Conservation (phyloP, 805 yeast genomes). For the Kodamaea sagamina region DNA sequence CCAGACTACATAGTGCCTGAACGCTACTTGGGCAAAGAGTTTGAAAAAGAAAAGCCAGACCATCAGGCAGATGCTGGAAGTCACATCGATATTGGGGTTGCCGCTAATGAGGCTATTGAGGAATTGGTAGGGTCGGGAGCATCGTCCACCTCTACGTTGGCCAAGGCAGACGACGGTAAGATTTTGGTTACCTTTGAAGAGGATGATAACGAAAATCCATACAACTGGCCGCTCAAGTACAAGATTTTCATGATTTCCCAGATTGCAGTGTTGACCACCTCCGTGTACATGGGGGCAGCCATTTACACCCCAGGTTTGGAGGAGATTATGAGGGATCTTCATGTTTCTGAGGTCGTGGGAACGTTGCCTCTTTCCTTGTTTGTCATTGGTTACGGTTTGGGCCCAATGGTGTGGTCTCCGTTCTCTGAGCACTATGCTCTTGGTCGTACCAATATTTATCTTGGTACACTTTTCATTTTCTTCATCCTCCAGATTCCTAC, state of each 20-base stretch:
- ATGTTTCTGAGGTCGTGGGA: slow-evolving; percentile 46
- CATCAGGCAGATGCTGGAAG: not conserved
- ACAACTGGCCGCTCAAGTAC: slow-evolving; percentile 51
- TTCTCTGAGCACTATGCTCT: slow-evolving; percentile 54
- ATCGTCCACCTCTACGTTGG: not conserved
- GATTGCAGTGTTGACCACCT: slow-evolving; percentile 47
- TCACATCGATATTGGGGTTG: not conserved
- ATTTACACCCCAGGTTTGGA: slow-evolving; percentile 54
- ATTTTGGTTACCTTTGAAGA: slow-evolving; percentile 36
- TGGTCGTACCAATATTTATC: slow-evolving; percentile 56
- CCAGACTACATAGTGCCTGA: slow-evolving; percentile 33
- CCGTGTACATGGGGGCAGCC: slow-evolving; percentile 59
- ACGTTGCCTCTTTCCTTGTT: slow-evolving; percentile 54
- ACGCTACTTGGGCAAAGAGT: slow-evolving; percentile 22
- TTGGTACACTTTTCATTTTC: slow-evolving; percentile 48
- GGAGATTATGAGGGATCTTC: slow-evolving; percentile 46
- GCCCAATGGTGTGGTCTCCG: slow-evolving; percentile 61
- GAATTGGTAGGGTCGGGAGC: too few species aligned
- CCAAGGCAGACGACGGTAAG: slow-evolving; percentile 1
- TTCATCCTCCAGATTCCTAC: slow-evolving; percentile 56
- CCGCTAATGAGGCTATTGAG: too few species aligned
- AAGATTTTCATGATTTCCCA: slow-evolving; percentile 41
- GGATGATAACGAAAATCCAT: slow-evolving; percentile 57
- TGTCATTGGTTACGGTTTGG: slow-evolving; percentile 62
- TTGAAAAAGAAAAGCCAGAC: too few species aligned